Evolutionary conservation across 2,329 filamentous ascomycete genomes (phyloP), one percentile per base, ranked within the genome.

Genomic region (Pseudogymnoascus sp.): DNA sequence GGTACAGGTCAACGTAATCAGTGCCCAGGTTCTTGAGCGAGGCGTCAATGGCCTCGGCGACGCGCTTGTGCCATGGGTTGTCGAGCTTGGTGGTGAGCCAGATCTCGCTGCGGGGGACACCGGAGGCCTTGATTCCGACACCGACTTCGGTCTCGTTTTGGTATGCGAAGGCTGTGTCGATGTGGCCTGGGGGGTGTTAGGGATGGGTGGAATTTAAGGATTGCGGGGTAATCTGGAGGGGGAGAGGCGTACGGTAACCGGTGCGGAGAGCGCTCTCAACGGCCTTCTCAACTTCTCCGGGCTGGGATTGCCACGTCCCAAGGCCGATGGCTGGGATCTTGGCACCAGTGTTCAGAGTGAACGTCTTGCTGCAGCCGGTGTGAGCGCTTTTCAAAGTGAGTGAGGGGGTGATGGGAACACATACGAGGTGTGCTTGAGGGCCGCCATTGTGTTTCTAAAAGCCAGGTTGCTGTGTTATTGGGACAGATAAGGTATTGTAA

Each of bases 31-130:
- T 82, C 72, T 82, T 79, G 63, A 89, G 77, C 9, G 84, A 86
- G 61, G 77, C 75, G 63, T 82, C 79, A 62, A 90, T 78, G 23
- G 81, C 87, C 71, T 87, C 82, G 39, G 79, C 76, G 28, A 87
- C 87, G 65, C 83, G 81, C 76, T 88, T 85, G 77, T 92, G 89
- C 82, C 86, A 89, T 60, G 87, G 82, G 81, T 92, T 92, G 80
- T 90, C 84, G 61, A 93, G 84, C 82, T 94, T 95, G 69, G 89
- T 91, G 60, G 90, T 93, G 63, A 90, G 74, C 81, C 84, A 90
- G 72, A 89, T 84, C 69, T 89, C 77, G 62, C 81, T 77, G 23
- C 87, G 82, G n/a, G 85, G 81, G 1, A 90, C 82, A 30, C 84
- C 85, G 2, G 83, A 83, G 58, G 82, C 82, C 67, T 79, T 80